Evolutionary conservation across 164 flowering plant species (phyloP), one percentile per base, ranked within the genome.

Genomic region (Pachysandra terminalis): DNA sequence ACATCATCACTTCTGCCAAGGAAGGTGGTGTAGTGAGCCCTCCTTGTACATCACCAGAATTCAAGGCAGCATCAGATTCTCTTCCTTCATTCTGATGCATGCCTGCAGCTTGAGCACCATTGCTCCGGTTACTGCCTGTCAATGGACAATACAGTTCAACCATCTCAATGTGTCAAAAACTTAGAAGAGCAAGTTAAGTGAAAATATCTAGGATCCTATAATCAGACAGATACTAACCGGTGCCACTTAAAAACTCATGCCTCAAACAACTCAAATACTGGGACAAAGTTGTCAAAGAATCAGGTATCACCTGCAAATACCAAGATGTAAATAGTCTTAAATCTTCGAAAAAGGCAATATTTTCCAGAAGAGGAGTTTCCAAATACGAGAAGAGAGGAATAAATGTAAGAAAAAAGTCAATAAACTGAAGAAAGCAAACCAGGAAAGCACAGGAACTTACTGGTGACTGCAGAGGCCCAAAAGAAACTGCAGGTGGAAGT

Each of bases 211-310:
- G 37, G 37, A 32, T 32, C 37, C 37, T 32, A 35, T 19, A 59
- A n/a, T n/a, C 27, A 32, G n/a, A 28, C 3, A n/a, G 55, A 59
- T 51, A 73, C 87, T 61, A 9, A 91, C 97, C 90, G 59, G 69
- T 77, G 56, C 72, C 71, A 56, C 65, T 66, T 63, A 90, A 87
- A 65, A 90, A 87, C 63, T 91, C 96, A 56, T 68, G 85, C 66
- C 83, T 83, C 80, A 94, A 49, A 58, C 71, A 77, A 68, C 73
- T 82, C 64, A 88, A 70, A 77, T 90, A 90, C 68, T 87, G 93
- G 54, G 82, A 77, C 73, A 91, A 75, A 26, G 96, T 91, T 37
- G 91, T 71, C 77, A 94, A 66, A 41, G 98, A 89, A 83, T 90
- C 98, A 68, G 90, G 90, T 73, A 94, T 84, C 19, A 90, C 88